A percentile compares a stretch with the other conserved stretches of the same genome.
These are phyloP conservation scores for Vanrija humicola DNA, from an alignment of 1,284 basidiomycete genomes.

Conservation along the genomic window DNA sequence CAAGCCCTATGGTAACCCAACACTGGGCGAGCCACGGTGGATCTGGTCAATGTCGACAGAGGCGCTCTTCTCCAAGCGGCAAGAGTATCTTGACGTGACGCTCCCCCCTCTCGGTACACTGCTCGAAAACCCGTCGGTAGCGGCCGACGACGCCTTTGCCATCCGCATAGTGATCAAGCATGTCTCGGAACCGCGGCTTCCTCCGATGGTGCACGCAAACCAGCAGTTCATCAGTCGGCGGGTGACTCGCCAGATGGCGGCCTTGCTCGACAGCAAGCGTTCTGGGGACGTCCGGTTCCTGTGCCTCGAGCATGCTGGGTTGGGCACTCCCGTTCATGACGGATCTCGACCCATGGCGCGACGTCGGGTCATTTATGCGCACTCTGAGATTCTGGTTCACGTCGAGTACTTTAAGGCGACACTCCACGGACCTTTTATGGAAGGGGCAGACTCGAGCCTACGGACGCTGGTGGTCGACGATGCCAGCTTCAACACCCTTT, in stretches of 20 bases:
- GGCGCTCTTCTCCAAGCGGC: constrained; percentile 63
- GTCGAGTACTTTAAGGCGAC: constrained; percentile 77
- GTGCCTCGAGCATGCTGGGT: constrained; percentile 56
- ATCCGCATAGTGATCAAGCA: constrained; percentile 62
- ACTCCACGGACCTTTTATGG: constrained; percentile 67
- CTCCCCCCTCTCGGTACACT: constrained; percentile 62
- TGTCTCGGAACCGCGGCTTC: constrained; percentile 52
- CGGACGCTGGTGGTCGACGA: constrained; percentile 68
- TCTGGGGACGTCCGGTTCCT: constrained; percentile 63
- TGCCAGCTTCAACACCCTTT: constrained; percentile 74
- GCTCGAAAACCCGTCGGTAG: constrained; percentile 58
- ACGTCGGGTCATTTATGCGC: constrained; percentile 64
- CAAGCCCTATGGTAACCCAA: constrained; percentile 62
- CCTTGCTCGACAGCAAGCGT: constrained; percentile 25
- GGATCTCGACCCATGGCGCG: constrained; percentile 11
- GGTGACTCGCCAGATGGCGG: constrained; percentile 14
- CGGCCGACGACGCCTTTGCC: constrained; percentile 61
- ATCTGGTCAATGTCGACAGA: constrained; percentile 66
- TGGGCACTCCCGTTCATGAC: neutral
- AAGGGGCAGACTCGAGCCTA: constrained; percentile 48
- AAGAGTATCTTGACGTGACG: constrained; percentile 67
- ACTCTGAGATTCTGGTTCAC: constrained; percentile 67
- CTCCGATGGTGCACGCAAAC: constrained; percentile 60
- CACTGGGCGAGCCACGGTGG: constrained; percentile 65
- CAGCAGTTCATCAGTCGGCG: constrained; percentile 30